Percentiles rank a stretch among this genome's conserved stretches.
phyloP scores from a whole-genome alignment of 1,284 basidiomycete genomes.

The Hemileia vastatrix region DNA sequence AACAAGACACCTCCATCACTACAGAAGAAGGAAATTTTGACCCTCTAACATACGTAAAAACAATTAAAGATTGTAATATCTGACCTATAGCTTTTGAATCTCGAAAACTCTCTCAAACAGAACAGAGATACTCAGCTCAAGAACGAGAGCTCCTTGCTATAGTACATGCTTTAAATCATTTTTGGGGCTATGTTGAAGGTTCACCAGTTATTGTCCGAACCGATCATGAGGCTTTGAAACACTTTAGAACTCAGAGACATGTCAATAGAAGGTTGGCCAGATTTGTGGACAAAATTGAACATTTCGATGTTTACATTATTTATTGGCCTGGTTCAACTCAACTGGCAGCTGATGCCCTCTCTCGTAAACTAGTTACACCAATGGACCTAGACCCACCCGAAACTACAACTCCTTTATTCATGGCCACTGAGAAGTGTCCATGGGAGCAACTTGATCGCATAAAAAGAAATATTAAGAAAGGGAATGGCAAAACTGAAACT shows the following conservation, averaged over 20 bases:
- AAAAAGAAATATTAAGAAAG: background rate
- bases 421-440: no score
- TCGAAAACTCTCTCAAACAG: slow-evolving; percentile 4
- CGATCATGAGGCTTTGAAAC: slow-evolving; percentile 2
- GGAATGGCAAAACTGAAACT: background rate
- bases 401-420: background rate
- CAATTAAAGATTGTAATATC: background rate
- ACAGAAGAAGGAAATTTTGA: background rate
- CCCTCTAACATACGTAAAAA: background rate
- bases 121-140: slow-evolving; percentile 1
- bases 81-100: slow-evolving; percentile 6
- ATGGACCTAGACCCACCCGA: background rate
- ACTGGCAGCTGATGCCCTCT: slow-evolving; percentile 1
- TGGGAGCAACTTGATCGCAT: background rate
- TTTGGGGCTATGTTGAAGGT: background rate
- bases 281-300: slow-evolving; percentile 8
- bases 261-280: background rate
- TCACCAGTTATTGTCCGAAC: slow-evolving; percentile 1
- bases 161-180: slow-evolving; percentile 4
- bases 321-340: slow-evolving; percentile 5
- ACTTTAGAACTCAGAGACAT: slow-evolving; percentile 5
- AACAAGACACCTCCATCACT: slow-evolving; percentile 1
- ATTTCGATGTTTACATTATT: background rate
- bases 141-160: slow-evolving; percentile 8
- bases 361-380: background rate